Evolutionary conservation across 1,284 basidiomycete genomes (phyloP), one percentile per base, ranked within the genome.

Genomic region (Dichomitus squalens): DNA sequence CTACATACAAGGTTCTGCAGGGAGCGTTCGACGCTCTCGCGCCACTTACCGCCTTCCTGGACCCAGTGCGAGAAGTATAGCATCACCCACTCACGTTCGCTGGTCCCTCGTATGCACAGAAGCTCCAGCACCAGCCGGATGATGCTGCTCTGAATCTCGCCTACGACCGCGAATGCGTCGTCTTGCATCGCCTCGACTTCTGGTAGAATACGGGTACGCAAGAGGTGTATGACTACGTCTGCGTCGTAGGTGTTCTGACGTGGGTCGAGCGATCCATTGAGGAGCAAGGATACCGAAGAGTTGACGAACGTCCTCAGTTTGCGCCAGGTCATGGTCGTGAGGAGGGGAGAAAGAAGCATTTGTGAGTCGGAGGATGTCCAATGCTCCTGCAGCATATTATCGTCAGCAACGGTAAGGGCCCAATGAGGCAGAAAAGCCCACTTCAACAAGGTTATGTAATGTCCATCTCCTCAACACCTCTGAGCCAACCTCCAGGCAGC

Each of bases 181-280:
- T 69, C 66, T 8, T 59, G 65, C 50, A 75, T 64, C 2, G 69
- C 64, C 25, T 80, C 76, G 1, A 81, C 69, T 65, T 84, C 82
- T 4, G 80, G 79, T 3, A 88, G 70, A 35, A 84, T 71, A 21
- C 76, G 76, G 9, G 72, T 76, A 27, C 78, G 75, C 16, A 87
- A 63, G 11, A 85, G 51, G 5, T 70, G 66, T 3, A 79, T 70
- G n/a, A 84, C 68, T 7, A 71, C 59, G 23, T 70, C 65, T 21
- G 63, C 68, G 48, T 75, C 71, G n/a, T 56, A 57, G 1, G 63
- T 55, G 16, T 63, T 49, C 34, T 60, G 53, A 14, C 60, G 39
- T n/a, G 60, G 57, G 12, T 62, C 35, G 7, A 54, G 49, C 7
- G 66, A 48, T 1, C 64, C 52, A 20, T 66, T 58, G 16, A 64